A percentile compares a stretch with the other conserved stretches of the same genome.
These are phyloP conservation scores for Xylaria acuta DNA, from an alignment of 495 filamentous ascomycete genomes.

Conservation along the genomic window DNA sequence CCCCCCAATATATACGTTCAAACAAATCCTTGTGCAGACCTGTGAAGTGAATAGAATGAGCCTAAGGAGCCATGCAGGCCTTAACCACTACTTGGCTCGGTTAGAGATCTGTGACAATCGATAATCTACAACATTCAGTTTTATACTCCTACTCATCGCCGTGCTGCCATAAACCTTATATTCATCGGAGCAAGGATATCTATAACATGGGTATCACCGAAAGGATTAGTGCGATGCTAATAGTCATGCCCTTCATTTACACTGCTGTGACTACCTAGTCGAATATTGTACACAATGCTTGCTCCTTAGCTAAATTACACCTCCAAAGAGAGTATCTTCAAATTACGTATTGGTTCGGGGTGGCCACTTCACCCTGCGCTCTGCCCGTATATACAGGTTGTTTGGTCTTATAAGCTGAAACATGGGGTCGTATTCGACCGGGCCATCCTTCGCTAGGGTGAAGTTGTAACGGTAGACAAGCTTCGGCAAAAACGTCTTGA, in stretches of 20 bases:
- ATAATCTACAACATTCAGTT: neutral
- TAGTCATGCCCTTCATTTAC: neutral
- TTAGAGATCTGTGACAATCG: too few relatives aligned
- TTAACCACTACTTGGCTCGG: too few relatives aligned
- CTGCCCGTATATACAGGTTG: constrained; percentile 59
- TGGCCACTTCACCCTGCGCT: constrained; percentile 55
- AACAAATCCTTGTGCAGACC: too few relatives aligned
- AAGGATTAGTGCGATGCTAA: neutral
- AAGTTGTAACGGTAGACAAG: constrained; percentile 62
- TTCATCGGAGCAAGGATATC: too few relatives aligned
- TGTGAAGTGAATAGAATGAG: too few relatives aligned
- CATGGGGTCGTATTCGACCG: constrained; percentile 62
- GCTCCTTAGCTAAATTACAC: neutral
- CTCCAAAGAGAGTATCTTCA: constrained; percentile 43
- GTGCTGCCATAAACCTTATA: too few relatives aligned
- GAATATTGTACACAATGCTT: neutral
- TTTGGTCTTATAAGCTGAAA: constrained; percentile 63
- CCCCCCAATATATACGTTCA: too few relatives aligned
- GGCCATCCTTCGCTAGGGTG: constrained; percentile 40
- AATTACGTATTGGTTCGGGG: constrained; percentile 62
- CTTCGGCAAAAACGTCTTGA: constrained; percentile 59
- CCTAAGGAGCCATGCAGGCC: too few relatives aligned
- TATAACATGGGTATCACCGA: too few relatives aligned
- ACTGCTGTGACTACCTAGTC: neutral
- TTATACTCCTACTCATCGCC: too few relatives aligned